phyloP scores from a whole-genome alignment of 2,329 filamentous ascomycete species.

The Clathrospora elynae region DNA sequence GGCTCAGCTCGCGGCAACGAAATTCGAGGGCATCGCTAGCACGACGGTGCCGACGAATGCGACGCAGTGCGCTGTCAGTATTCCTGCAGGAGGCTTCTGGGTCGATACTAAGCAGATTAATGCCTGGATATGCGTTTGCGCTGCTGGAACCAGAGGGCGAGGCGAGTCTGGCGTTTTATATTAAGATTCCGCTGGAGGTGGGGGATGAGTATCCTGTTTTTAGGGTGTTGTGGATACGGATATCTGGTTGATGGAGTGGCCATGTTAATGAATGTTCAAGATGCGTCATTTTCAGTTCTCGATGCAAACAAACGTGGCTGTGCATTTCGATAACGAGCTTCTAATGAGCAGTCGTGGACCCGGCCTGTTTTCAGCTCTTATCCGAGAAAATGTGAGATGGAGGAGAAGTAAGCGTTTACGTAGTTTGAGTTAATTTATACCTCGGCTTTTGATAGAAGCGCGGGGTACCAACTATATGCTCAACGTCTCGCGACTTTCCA shows the following conservation, averaged over 20 bases:
- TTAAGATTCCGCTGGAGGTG: constrained; percentile 22
- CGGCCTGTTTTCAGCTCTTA: no score
- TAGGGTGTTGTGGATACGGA: constrained; percentile 4
- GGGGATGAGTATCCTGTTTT: constrained; percentile 28
- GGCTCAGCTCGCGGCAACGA: constrained; percentile 16
- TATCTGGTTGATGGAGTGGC: no score
- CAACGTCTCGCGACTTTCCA: background rate
- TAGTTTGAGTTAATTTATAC: background rate
- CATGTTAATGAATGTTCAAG: no score
- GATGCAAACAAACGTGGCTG: no score
- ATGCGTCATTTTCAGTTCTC: no score
- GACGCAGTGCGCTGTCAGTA: constrained; percentile 15
- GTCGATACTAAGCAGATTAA: constrained; percentile 34
- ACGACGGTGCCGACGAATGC: constrained; percentile 23
- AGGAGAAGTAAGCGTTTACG: no score
- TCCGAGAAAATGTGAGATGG: no score
- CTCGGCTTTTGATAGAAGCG: constrained; percentile 7
- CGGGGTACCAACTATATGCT: constrained; percentile 7
- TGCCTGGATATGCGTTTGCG: constrained; percentile 30
- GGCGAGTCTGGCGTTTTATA: constrained; percentile 29
- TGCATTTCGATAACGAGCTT: no score
- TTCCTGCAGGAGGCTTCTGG: constrained; percentile 28
- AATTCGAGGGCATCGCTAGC: constrained; percentile 30
- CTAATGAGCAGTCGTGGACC: no score
- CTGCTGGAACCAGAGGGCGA: constrained; percentile 34